Evolutionary conservation across 108 stramenopile species (phyloP).

Genomic region (Mediolabrus comicus): DNA sequence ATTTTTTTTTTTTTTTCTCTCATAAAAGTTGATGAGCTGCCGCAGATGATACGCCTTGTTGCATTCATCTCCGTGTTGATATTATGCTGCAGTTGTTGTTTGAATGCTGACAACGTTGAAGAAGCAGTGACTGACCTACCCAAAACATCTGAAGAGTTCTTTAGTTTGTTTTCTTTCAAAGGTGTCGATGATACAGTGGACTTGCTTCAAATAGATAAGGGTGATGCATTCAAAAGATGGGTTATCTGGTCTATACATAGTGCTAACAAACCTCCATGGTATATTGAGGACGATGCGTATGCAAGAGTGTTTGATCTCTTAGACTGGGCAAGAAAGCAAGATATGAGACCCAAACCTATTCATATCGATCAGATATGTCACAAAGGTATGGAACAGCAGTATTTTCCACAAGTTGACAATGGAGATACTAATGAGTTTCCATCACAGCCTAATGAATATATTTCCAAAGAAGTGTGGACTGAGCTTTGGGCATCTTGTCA

Average conservation of each 20-base stretch:
- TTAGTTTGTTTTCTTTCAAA: background rate
- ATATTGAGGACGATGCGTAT: constrained; percentile 18
- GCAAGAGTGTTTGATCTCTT: constrained; percentile 43
- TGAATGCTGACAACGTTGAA: background rate
- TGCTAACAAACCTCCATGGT: constrained; percentile 22
- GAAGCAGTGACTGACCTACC: constrained; percentile 1
- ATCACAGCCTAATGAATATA: constrained; percentile 6
- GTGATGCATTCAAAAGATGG: constrained; percentile 18
- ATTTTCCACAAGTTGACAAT: background rate
- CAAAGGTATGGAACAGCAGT: constrained; percentile 31
- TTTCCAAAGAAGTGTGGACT: constrained; percentile 13
- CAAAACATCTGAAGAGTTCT: constrained; percentile 17
- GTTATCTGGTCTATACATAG: constrained; percentile 22
- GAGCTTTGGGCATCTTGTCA: constrained; percentile 20
- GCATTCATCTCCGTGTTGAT: background rate
- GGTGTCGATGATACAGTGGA: background rate
- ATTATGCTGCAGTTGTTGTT: background rate
- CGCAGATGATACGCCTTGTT: too few species aligned
- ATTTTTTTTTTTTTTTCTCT: too few species aligned
- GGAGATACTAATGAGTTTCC: background rate
- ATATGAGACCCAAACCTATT: constrained; percentile 14
- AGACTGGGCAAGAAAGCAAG: constrained; percentile 19
- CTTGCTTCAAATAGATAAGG: background rate
- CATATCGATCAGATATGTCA: constrained; percentile 23
- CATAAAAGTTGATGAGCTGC: too few species aligned